Conservation (phyloP, 805 yeast species). For the Yarrowia keelungensis region DNA sequence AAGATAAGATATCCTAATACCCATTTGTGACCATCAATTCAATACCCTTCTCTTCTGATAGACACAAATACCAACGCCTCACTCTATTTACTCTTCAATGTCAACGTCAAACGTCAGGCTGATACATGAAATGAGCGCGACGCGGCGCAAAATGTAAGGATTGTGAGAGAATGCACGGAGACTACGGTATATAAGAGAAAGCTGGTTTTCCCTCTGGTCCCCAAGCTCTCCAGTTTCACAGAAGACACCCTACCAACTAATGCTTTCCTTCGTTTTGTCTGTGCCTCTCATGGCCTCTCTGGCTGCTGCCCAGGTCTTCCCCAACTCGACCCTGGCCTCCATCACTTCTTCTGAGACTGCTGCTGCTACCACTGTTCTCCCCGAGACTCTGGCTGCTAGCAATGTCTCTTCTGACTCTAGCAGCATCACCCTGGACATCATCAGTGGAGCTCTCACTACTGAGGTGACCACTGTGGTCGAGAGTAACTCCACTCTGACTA, state of each 20-base stretch:
- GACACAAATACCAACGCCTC: too few species aligned
- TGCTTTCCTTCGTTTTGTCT: slow-evolving; percentile 19
- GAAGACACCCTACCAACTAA: not conserved
- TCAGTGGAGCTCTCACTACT: slow-evolving; percentile 2
- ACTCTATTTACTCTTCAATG: not conserved
- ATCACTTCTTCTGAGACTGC: not conserved
- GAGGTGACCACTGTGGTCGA: slow-evolving; percentile 15
- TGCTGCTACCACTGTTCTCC: not conserved
- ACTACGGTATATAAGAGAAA: not conserved
- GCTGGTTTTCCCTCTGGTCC: too few species aligned
- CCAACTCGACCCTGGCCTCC: not conserved
- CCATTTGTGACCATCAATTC: not conserved
- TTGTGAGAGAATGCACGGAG: not conserved
- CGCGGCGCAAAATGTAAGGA: not conserved
- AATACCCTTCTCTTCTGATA: not conserved
- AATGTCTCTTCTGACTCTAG: not conserved
- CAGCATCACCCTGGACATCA: not conserved
- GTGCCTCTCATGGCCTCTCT: slow-evolving; percentile 10
- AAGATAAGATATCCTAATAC: not conserved
- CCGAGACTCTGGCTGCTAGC: too few species aligned
- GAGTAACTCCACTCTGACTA: not conserved
- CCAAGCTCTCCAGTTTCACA: not conserved
- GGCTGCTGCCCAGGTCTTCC: slow-evolving; percentile 19
- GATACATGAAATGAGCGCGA: not conserved
- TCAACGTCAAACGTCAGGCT: slow-evolving; percentile 1